Conservation (phyloP, 2,329 filamentous ascomycete genomes). For the Trichoderma semiorbis region DNA sequence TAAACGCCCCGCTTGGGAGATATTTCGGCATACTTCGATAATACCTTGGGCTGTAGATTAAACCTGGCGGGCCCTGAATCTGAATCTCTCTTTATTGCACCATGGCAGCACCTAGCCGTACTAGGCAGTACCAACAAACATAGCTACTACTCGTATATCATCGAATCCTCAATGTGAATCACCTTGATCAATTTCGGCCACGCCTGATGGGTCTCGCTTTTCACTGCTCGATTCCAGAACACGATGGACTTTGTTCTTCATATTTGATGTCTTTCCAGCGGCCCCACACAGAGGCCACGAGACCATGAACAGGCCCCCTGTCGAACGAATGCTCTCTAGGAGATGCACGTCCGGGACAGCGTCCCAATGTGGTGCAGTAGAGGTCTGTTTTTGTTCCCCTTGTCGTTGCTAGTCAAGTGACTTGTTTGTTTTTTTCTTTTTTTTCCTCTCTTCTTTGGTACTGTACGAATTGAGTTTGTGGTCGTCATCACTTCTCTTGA, state of each 20-base stretch:
- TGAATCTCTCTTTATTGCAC: background rate
- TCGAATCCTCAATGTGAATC: background rate
- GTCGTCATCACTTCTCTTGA: background rate
- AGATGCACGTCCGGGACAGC: constrained; percentile 7
- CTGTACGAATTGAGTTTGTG: background rate
- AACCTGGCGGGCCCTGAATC: background rate
- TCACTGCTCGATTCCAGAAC: background rate
- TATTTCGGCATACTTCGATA: background rate
- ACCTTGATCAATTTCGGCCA: background rate
- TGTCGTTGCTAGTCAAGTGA: background rate
- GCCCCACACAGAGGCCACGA: constrained; percentile 15
- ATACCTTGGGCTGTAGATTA: background rate
- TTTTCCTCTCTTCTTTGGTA: background rate
- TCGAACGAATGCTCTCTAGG: background rate
- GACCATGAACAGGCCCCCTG: constrained; percentile 11
- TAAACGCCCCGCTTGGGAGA: background rate
- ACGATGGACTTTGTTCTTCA: background rate
- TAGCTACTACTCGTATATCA: background rate
- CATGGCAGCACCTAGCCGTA: background rate
- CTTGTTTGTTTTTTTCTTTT: background rate
- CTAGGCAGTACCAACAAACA: background rate
- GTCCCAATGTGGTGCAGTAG: constrained; percentile 7
- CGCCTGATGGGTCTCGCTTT: background rate
- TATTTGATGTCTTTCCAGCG: background rate
- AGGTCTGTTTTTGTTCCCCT: background rate